Evolutionary conservation across 352 stramenopile species (phyloP), one percentile per base, ranked within the genome.

Genomic region (Globisporangium middletonii): DNA sequence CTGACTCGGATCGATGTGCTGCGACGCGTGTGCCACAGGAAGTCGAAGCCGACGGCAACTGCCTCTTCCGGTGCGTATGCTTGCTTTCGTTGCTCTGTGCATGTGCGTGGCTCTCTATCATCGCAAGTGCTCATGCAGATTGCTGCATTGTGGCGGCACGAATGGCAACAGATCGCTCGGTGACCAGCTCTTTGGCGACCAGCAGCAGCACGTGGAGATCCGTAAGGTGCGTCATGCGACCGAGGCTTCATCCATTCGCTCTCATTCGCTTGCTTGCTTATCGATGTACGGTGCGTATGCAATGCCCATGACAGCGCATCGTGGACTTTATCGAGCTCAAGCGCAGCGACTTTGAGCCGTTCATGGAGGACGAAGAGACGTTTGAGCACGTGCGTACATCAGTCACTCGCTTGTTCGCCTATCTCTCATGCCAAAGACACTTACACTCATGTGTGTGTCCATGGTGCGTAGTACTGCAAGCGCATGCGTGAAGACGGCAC

Each of bases 281-380:
- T 9, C 7, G 6, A 9, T 11, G 33, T 38, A 9, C 33, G 7
- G 23, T 38, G 7, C 7, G 33, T 38, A 38, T 11, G 18, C 42
- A 46, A 46, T 19, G 18, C 9, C 43, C 18, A 26, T 18, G 15
- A 35, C 50, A 94, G 84, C 77, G 76, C 38, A 71, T 92, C 48
- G 72, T 92, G 33, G 65, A 80, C 45, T 90, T 83, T 54, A 77
- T 94, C 35, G 76, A 89, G 55, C 64, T 72, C 27, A 79, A 92
- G 60, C 79, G 80, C 4, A 61, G 70, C 33, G 77, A 92, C 53
- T 89, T 94, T 63, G 79, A 92, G 60, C 82, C 84, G 51, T 94
- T 94, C 72, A 90, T 94, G 82, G 84, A 94, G 69, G 82, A 92
- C 56, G 83, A 89, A 44, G 84, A 94, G 47, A 84, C 82, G 43